Conservation (phyloP, 768 basidiomycete species). For the Macrocybe gigantea region DNA sequence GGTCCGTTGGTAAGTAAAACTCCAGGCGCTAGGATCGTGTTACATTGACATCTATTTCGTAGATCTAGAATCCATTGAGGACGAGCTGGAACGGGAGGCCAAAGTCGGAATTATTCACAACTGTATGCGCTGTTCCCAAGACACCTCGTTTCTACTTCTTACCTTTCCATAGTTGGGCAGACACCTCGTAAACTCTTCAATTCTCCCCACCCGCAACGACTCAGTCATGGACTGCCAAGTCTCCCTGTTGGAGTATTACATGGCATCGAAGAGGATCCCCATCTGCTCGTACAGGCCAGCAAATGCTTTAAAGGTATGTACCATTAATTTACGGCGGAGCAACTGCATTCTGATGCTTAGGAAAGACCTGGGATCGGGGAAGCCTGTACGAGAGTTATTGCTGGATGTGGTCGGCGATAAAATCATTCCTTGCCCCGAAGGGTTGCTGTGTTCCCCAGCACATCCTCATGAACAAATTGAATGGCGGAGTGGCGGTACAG, state of each 20-base stretch:
- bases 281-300: constrained; percentile 54
- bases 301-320: constrained; percentile 49
- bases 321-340: constrained; percentile 2
- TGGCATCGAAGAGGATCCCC: constrained; percentile 82
- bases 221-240: constrained; percentile 63
- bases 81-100: constrained; percentile 85
- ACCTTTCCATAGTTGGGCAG: constrained; percentile 63
- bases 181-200: constrained; percentile 85
- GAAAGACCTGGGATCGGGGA: constrained; percentile 42
- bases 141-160: background rate
- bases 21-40: background rate
- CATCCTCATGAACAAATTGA: constrained; percentile 64
- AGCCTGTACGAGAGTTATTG: constrained; percentile 43
- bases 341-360: constrained; percentile 1
- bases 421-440: constrained; percentile 57
- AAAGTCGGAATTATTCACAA: constrained; percentile 95
- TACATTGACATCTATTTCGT: background rate
- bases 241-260: constrained; percentile 67
- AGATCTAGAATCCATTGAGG: constrained; percentile 84
- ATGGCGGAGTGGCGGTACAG: constrained; percentile 53
- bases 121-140: constrained; percentile 36
- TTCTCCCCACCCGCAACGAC: constrained; percentile 68
- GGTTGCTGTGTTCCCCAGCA: constrained; percentile 50
- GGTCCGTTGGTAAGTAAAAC: constrained; percentile 59
- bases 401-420: constrained; percentile 55